Base-by-base conservation (phyloP, 2,329 filamentous ascomycete species). In the Microcyclospora pomicola region DNA sequence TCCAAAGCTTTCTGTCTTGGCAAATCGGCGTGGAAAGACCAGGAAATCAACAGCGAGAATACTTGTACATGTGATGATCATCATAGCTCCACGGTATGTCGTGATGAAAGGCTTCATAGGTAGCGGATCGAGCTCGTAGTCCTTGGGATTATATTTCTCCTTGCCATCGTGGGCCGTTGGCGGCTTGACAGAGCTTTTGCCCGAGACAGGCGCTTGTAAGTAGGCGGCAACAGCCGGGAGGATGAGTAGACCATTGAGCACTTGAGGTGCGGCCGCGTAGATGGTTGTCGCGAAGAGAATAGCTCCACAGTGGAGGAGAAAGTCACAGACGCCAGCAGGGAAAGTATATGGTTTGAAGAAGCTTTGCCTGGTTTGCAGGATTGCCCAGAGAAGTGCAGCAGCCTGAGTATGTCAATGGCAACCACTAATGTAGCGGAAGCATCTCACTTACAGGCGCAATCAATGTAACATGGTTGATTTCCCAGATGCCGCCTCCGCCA, bases 1-100 rank as follows among this genome's bases (percentile, higher is more conserved):
- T 38, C 91, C 91, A 85, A 91, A 98, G n/a, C 84, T 95, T 62
- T 98, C 91, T 2, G 93, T 91, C 65, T 98, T 98, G 40, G 86
- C 91, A 58, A 96, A 96, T 27, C 91, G 80, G 19, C 91, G 76
- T 2, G 91, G 91, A 53, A 98, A 98, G 42, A 95, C 69, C 13
- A 72, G 77, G 58, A 98, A 98, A 61, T 98, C 91, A 36, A 98
- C 91, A 12, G 91, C 91, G n/a, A 98, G 72, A 49, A 98, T 96
- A 37, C 85, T 83, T 33, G 91, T 64, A 54, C 84, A 92, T 6
- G 91, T 98, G 47, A 82, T 72, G 36, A 93, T 71, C 70, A 98
- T 77, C 86, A 98, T 93, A 35, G 77, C 75, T 2, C 85, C 87
- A 38, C 91, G 79, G 55, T 95, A 98, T 24, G 77, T 80, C 2